Evolutionary conservation across 2,329 filamentous ascomycete genomes (phyloP).

Genomic region (Pleoardoris graminearum): DNA sequence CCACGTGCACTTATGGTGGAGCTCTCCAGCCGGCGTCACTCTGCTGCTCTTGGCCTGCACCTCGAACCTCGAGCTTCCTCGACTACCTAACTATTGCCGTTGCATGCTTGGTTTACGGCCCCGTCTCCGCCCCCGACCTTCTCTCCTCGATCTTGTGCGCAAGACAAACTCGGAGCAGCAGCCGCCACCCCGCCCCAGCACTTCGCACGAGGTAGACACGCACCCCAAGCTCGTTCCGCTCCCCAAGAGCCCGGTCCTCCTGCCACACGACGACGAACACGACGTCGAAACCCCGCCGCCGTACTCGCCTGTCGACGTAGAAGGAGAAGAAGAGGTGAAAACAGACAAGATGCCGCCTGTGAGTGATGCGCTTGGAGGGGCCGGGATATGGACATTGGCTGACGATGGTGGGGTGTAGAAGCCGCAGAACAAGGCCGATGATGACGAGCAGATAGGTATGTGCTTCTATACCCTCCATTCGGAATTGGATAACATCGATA

Average conservation of each 20-base stretch:
- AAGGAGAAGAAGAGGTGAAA: conserved; percentile 1
- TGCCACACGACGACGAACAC: conserved; percentile 27
- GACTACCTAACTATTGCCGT: conserved; percentile 25
- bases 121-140: conserved; percentile 62
- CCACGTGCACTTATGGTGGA: neutral
- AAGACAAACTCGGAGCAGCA: conserved; percentile 55
- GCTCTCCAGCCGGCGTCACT: conserved; percentile 11
- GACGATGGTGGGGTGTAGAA: conserved; percentile 35
- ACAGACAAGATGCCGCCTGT: conserved; percentile 45
- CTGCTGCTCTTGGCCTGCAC: conserved; percentile 9
- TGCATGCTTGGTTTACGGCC: conserved; percentile 63
- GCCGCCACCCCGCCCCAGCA: conserved; percentile 42
- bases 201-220: conserved; percentile 31
- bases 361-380: conserved; percentile 23
- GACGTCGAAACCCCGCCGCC: conserved; percentile 29
- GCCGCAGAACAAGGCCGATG: conserved; percentile 43
- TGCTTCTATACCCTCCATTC: conserved; percentile 4
- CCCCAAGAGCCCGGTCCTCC: conserved; percentile 39
- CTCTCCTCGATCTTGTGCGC: conserved; percentile 64
- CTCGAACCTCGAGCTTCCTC: conserved; percentile 15
- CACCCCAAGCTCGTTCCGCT: conserved; percentile 40
- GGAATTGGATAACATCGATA: neutral
- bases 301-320: conserved; percentile 20
- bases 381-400: conserved; percentile 19
- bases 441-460: conserved; percentile 61